Evolutionary conservation across 768 basidiomycete species (phyloP), one percentile per base, ranked within the genome.

Genomic region (Boletellus ananiceps): DNA sequence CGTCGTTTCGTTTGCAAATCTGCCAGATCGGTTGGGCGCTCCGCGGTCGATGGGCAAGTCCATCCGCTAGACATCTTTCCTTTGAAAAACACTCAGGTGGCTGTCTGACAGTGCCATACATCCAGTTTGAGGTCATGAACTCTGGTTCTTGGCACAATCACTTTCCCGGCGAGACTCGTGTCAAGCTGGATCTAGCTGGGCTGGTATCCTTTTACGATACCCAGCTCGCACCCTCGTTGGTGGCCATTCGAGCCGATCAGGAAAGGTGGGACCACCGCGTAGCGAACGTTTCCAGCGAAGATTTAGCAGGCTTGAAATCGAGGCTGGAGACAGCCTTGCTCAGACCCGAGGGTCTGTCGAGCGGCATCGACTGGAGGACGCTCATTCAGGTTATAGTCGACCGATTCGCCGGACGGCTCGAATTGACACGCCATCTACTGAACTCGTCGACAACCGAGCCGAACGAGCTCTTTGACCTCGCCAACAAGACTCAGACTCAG

Each of bases 291-390:
- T 57, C 50, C 31, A 23, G 32, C n/a, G 31, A 57, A 16, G 56
- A 59, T 39, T 38, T 49, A 7, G 19, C n/a, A 15, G 21, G 3
- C 23, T 23, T 53, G 8, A 46, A 14, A 19, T 40, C 29, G 5
- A 42, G 16, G n/a, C 21, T 57, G 14, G 40, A 27, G n/a, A 41
- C 50, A 19, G 40, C 15, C 29, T 18, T 59, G 25, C 35, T 7
- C 14, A 23, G 40, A 15, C 40, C 54, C 18, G 38, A 16, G 2
- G 16, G 11, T 3, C 46, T 36, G 9, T 47, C 48, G 0, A 74
- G 68, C 36, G 67, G 64, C 4, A 44, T 69, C 12, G 69, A 70
- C 50, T 71, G 69, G 70, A 43, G 32, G 27, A 55, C 63, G 2
- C 46, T 70, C 31, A 33, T 43, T 8, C 42, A 43, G 18, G 32